Percentiles rank a stretch among this genome's conserved stretches.
Conservation (phyloP, 495 filamentous ascomycete genomes). For the Neurospora tetraspora region DNA sequence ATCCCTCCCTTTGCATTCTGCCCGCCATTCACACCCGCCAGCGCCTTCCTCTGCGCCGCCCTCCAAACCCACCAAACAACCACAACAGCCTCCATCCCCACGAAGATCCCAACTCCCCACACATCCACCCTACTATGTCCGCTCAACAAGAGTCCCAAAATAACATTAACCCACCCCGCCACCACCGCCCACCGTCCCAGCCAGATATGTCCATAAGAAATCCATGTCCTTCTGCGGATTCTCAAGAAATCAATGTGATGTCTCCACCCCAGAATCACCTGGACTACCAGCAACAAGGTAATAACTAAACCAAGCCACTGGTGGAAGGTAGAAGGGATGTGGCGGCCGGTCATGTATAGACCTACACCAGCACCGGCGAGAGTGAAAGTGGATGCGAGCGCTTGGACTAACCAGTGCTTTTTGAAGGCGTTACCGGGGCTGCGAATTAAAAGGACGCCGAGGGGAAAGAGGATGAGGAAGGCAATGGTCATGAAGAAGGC, state of each 20-base stretch:
- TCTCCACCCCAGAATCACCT: constrained; percentile 21
- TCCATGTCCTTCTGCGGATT: constrained; percentile 16
- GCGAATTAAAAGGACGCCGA: constrained; percentile 13
- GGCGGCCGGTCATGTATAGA: constrained; percentile 4
- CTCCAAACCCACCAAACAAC: constrained; percentile 10
- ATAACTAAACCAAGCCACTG: constrained; percentile 14
- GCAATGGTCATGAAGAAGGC: constrained; percentile 14
- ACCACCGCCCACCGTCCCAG: constrained; percentile 12
- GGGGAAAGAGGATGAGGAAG: constrained; percentile 14
- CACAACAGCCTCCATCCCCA: constrained; percentile 6
- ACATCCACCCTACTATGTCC: constrained; percentile 6
- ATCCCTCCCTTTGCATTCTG: neutral
- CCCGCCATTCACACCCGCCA: neutral
- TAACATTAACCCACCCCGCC: constrained; percentile 17
- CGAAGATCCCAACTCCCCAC: neutral
- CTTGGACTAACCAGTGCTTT: constrained; percentile 20
- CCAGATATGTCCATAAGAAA: constrained; percentile 18
- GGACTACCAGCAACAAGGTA: constrained; percentile 3
- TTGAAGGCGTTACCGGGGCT: constrained; percentile 9
- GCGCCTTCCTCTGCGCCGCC: neutral
- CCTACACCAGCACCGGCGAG: constrained; percentile 11
- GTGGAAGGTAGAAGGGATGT: constrained; percentile 11
- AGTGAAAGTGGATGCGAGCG: constrained; percentile 5
- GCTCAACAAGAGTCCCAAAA: constrained; percentile 9
- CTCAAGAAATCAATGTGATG: constrained; percentile 20